Conservation (phyloP, 192 early-diverging fungal genomes). For the Gamsiella multidivaricata region DNA sequence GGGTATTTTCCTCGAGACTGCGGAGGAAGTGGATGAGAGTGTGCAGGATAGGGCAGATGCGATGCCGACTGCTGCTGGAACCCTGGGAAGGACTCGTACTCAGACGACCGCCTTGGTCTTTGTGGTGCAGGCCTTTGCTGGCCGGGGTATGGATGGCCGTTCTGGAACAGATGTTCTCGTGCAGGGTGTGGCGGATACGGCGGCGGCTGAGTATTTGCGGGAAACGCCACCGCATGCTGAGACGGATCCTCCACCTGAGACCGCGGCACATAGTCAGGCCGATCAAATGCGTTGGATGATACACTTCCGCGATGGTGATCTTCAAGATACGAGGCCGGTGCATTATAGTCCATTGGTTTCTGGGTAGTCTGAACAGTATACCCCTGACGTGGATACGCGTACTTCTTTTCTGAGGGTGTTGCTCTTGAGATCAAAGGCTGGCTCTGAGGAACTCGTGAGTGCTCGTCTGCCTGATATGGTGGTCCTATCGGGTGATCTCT, state of each 20-base stretch:
- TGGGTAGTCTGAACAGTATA: neutral
- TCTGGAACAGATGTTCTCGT: neutral
- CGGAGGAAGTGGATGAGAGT: no score
- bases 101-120: no score
- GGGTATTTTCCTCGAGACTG: neutral
- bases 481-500: neutral
- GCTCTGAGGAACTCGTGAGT: neutral
- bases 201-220: neutral
- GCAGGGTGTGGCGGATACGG: neutral
- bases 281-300: constrained; percentile 6
- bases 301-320: constrained; percentile 11
- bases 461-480: constrained; percentile 4
- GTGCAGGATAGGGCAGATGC: no score
- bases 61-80: no score
- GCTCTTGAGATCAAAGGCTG: neutral
- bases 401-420: neutral
- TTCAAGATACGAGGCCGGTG: neutral
- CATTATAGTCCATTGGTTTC: constrained; percentile 6
- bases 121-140: no score
- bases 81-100: neutral
- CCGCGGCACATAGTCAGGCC: constrained; percentile 1
- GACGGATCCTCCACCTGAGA: neutral
- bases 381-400: constrained; percentile 7
- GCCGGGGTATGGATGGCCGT: no score
- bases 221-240: constrained; percentile 2